phyloP scores from a whole-genome alignment of 2,329 filamentous ascomycete species.

The Xylaria multiplex region DNA sequence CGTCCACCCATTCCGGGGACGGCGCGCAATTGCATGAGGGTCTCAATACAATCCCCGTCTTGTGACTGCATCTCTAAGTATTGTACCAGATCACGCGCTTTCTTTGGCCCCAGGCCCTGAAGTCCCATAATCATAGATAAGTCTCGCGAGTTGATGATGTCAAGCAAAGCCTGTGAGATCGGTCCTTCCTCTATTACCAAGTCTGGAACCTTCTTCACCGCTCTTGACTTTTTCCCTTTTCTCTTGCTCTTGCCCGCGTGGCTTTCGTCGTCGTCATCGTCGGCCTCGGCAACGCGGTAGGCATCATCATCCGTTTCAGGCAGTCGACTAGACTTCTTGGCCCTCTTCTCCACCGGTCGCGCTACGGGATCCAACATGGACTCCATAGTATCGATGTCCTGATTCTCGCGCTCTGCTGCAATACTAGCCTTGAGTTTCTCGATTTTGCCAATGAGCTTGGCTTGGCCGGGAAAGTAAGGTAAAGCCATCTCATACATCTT shows the following conservation, averaged over 20 bases:
- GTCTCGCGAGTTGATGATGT: slow-evolving; percentile 79
- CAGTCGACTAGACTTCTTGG: slow-evolving; percentile 46
- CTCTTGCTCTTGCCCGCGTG: slow-evolving; percentile 44
- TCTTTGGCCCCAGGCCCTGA: slow-evolving; percentile 77
- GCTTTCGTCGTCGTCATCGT: slow-evolving; percentile 46
- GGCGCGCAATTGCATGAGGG: slow-evolving; percentile 61
- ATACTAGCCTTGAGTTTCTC: slow-evolving; percentile 68
- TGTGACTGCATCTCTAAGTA: slow-evolving; percentile 59
- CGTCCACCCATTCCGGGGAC: slow-evolving; percentile 68
- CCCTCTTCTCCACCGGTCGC: slow-evolving; percentile 39
- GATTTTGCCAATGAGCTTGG: slow-evolving; percentile 78
- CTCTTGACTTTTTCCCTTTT: slow-evolving; percentile 40
- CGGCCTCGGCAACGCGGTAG: slow-evolving; percentile 55
- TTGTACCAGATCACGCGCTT: slow-evolving; percentile 69
- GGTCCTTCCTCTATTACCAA: slow-evolving; percentile 46
- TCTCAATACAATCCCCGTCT: slow-evolving; percentile 57
- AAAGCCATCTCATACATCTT: slow-evolving; percentile 87
- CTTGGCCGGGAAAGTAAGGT: slow-evolving; percentile 86
- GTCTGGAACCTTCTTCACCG: slow-evolving; percentile 30
- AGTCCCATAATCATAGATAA: slow-evolving; percentile 71
- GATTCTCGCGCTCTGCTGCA: slow-evolving; percentile 44
- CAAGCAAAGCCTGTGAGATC: slow-evolving; percentile 67
- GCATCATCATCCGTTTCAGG: slow-evolving; percentile 39
- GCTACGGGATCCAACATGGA: slow-evolving; percentile 23
- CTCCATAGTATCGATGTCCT: slow-evolving; percentile 23